A percentile compares a stretch with the other conserved stretches of the same genome.
Evolutionary conservation across 805 yeast species (phyloP).

Genomic region (Saccharomycopsis oosterbeekiorum): DNA sequence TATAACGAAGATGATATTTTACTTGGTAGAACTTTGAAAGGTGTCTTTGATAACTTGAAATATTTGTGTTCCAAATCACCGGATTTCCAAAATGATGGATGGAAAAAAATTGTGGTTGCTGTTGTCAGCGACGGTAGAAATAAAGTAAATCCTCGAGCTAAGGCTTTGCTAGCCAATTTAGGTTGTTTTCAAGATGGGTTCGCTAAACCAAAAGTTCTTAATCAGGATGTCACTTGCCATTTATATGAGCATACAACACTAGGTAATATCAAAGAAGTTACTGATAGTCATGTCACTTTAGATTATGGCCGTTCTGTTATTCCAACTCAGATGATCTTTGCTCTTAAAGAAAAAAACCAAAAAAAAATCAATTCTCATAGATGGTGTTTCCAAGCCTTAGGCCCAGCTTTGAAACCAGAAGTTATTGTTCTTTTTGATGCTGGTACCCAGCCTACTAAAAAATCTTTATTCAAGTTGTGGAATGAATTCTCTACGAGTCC

Average conservation of each 20-base stretch:
- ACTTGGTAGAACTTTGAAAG: slow-evolving; percentile 52
- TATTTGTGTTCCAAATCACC: slow-evolving; percentile 48
- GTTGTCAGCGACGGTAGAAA: slow-evolving; percentile 58
- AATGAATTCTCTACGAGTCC: slow-evolving; percentile 49
- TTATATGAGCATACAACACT: slow-evolving; percentile 58
- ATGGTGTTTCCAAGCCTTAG: slow-evolving; percentile 60
- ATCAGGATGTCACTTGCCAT: slow-evolving; percentile 52
- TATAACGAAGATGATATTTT: slow-evolving; percentile 58
- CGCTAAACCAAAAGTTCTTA: slow-evolving; percentile 50
- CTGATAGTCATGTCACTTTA: slow-evolving; percentile 40
- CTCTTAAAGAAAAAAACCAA: slow-evolving; percentile 52
- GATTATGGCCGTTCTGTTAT: slow-evolving; percentile 44
- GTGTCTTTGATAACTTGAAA: slow-evolving; percentile 53
- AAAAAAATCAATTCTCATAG: slow-evolving; percentile 60
- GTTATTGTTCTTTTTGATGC: slow-evolving; percentile 51
- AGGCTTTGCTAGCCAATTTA: slow-evolving; percentile 53
- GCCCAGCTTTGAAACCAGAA: slow-evolving; percentile 47
- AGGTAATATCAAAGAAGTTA: slow-evolving; percentile 36
- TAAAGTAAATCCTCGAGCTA: slow-evolving; percentile 52
- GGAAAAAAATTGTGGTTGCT: slow-evolving; percentile 57
- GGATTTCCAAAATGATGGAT: slow-evolving; percentile 25
- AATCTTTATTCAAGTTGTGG: slow-evolving; percentile 51
- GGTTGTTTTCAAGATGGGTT: slow-evolving; percentile 61
- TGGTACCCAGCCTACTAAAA: slow-evolving; percentile 53
- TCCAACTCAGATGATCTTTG: slow-evolving; percentile 53